Base-by-base conservation (phyloP, 805 yeast species). In the Candida parachauliodes region DNA sequence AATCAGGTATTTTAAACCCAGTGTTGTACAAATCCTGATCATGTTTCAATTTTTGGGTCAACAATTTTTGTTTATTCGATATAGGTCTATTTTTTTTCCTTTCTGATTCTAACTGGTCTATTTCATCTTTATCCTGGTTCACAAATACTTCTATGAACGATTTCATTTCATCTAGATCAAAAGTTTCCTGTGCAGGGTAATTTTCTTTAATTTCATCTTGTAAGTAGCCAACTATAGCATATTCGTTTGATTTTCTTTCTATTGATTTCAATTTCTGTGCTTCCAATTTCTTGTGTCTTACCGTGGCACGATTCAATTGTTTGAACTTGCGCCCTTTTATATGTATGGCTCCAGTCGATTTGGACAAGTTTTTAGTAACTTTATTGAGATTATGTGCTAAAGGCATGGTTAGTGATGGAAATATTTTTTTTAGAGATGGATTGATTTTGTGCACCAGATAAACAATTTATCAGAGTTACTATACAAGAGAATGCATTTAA, bases 41-140 rank as follows among this genome's bases (percentile, higher is more conserved):
- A 33, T 71, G 62, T 37, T 81, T 78, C 32, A 70, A 69, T 51
- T 76, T 76, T 46, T 73, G 75, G 48, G 84, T 83, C 40, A 88
- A 58, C 16, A 76, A 51, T 46, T 78, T 80, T 51, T 87, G 95
- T 53, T 79, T 78, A 43, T 74, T 76, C 5, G 84, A 61, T 12
- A 85, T 73, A 8, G 98, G 96, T 63, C 98, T 75, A 12, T 95
- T 94, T n/a, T 88, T 79, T 55, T 95, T 76, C 67, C 95, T 77
- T 38, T 72, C 76, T 4, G 56, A 60, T 43, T 72, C 75, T 39
- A 86, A 65, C 36, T 67, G 67, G n/a, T 74, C 74, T 36, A 91
- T 56, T 55, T 89, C 97, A 11, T 77, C 88, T 50, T 83, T 85
- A 51, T 81, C 82, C 57, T 96, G 74, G 11, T 72, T 57, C 10